A percentile compares a stretch with the other conserved stretches of the same genome.
These are phyloP conservation scores for Verticillium tricorpus DNA, from an alignment of 2,329 filamentous ascomycete genomes.

Conservation along the genomic window DNA sequence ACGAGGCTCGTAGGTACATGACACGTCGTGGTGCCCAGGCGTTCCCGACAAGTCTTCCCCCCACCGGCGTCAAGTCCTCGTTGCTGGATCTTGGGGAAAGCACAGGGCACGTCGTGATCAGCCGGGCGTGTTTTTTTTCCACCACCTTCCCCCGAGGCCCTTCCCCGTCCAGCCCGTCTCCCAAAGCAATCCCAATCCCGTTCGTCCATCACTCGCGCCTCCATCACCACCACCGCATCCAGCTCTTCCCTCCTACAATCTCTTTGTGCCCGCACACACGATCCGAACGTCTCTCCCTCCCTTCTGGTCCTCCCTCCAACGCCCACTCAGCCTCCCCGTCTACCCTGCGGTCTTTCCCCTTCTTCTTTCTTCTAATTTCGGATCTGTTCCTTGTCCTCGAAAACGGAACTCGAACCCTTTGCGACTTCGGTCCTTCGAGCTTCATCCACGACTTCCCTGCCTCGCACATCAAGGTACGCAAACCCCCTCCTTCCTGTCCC, in stretches of 20 bases:
- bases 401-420: neutral
- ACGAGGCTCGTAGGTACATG: neutral
- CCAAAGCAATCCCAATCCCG: neutral
- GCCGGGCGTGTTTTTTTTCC: slow-evolving; percentile 6
- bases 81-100: slow-evolving; percentile 4
- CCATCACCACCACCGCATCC: neutral
- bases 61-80: neutral
- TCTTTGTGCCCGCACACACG: neutral
- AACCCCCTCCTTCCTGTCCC: neutral
- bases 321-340: neutral
- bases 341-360: neutral
- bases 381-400: neutral
- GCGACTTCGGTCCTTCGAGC: neutral
- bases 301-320: neutral
- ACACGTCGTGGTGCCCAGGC: neutral
- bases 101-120: slow-evolving; percentile 14
- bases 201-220: neutral
- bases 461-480: neutral
- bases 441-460: neutral
- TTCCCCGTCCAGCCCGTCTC: neutral
- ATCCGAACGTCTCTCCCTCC: neutral
- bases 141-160: neutral
- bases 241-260: neutral
- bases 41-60: neutral
- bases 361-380: neutral